Base-by-base conservation (phyloP, 2,329 filamentous ascomycete species). In the Incumbomyces delicatus region DNA sequence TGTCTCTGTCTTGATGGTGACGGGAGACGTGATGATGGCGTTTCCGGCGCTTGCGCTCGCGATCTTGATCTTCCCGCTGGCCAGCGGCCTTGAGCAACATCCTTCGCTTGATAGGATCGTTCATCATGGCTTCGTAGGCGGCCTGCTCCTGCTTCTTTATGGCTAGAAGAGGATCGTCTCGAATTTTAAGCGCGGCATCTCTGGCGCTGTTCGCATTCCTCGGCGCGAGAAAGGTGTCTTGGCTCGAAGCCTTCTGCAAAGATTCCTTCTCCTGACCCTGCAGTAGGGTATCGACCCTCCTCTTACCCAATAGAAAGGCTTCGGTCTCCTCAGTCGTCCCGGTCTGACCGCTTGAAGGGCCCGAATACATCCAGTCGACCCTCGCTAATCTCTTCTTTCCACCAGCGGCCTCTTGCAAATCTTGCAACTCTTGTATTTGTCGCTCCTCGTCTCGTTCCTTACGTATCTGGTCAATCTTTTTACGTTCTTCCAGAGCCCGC, bases 361-460 rank as follows among this genome's bases (percentile, higher is more conserved):
- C 90, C 57, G 84, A 80, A 67, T 98, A 98, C 87, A 98, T 95
- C 87, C 92, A 98, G 60, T 96, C 92, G 20, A 98, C 90, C 31
- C 88, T 81, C 58, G 90, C 83, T 27, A 84, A 70, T 44, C 83
- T 77, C 61, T 87, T 89, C 58, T 77, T 80, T 47, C 89, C 88
- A 32, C 92, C 92, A 1, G 88, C 84, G 2, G 84, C 82, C 66
- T 95, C 92, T 47, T 95, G 87, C 55, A 96, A 77, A 44, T 81
- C 79, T 65, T 95, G 86, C 1, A 96, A 78, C 64, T 96, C 89
- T 64, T 95, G 87, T 55, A 95, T 85, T 40, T 85, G 82, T 39
- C 89, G 81, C 69, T 98, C 94, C 64, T 96, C 89, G 56, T 89
- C 87, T 55, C 94, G 82, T 67, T 98, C 92, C 60, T 94, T 89